Conservation (phyloP, 208 protist genomes). For the Leishmania tarentolae region DNA sequence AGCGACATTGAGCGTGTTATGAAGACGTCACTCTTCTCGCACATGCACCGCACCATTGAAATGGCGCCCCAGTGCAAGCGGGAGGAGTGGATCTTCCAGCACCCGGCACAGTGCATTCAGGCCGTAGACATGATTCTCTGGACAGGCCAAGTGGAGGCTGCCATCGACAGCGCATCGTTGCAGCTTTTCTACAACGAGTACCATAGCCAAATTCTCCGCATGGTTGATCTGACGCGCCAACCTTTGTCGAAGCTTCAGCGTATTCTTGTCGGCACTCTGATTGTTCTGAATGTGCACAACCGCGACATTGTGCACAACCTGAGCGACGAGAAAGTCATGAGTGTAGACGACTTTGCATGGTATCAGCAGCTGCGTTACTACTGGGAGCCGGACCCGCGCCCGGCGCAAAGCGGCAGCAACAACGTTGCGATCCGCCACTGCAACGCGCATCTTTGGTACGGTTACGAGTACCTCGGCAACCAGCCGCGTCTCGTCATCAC, state of each 20-base stretch:
- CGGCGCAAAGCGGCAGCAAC: slow-evolving; percentile 47
- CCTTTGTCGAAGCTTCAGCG: slow-evolving; percentile 91
- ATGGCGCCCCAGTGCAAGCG: slow-evolving; percentile 65
- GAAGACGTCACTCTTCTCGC: slow-evolving; percentile 88
- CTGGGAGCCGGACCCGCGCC: slow-evolving; percentile 77
- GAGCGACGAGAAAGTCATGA: slow-evolving; percentile 44
- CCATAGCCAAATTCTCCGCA: slow-evolving; percentile 85
- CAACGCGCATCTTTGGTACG: slow-evolving; percentile 92
- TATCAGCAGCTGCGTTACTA: slow-evolving; percentile 95
- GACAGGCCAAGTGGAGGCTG: slow-evolving; percentile 91
- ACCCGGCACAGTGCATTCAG: slow-evolving; percentile 95
- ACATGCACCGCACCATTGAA: slow-evolving; percentile 84
- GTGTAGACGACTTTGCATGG: slow-evolving; percentile 93
- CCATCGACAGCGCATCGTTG: slow-evolving; percentile 65
- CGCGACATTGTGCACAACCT: slow-evolving; percentile 95
- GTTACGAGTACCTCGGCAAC: slow-evolving; percentile 97
- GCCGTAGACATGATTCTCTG: slow-evolving; percentile 94
- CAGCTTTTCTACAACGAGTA: slow-evolving; percentile 76
- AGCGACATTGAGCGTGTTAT: slow-evolving; percentile 94
- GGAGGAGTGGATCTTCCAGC: slow-evolving; percentile 93
- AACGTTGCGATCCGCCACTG: slow-evolving; percentile 90
- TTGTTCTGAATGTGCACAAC: slow-evolving; percentile 96
- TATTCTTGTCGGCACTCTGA: slow-evolving; percentile 93
- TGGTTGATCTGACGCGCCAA: slow-evolving; percentile 91
- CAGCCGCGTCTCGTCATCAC: slow-evolving; percentile 96